Base-by-base conservation (phyloP, 371 early-diverging fungal species). In the Mucor irregularis region DNA sequence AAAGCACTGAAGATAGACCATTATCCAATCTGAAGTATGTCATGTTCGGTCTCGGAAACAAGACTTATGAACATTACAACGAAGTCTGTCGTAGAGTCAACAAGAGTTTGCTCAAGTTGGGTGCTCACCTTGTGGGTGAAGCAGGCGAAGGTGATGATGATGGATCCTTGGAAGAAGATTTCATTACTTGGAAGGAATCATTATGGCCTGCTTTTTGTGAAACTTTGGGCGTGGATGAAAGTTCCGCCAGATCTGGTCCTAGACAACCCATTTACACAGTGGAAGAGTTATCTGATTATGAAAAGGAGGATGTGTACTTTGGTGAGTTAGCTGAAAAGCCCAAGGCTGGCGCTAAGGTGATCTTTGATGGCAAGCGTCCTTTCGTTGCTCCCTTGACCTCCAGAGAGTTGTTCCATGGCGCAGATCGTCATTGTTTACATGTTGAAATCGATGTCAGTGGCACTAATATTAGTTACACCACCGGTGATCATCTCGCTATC, bases 121-220 rank as follows among this genome's bases (percentile, higher is more conserved):
- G 97, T 28, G 97, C 91, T 14, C 67, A 58, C 14, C 80, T 90
- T n/a, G 66, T 97, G 31, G 91, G 90, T 37, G 86, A 83, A 49
- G 69, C 83, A 42, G 99, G 99, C 34, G 94, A 95, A 66, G 97
- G 99, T 39, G 99, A 98, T 78, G 99, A 97, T 58, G 96, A 98
- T 69, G 87, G 82, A 21, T 92, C 90, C 39, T 69, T 98, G 44
- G 98, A 98, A 68, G 97, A 96, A 52, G 96, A 97, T 69, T 98
- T 92, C 64, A 68, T 94, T 53, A 80, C 85, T 28, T 98, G 98
- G 98, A 93, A 94, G 75, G 91, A 91, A 7, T 78, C 78, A 19
- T 82, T 89, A 68, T 83, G 95, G 87, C 86, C 86, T 38, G 84
- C 76, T 42, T 83, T 94, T 46, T 90, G 91, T 64, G 81, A 82